These are phyloP conservation scores for Aphanoascus verrucosus DNA, from an alignment of 2,329 filamentous ascomycete species.

Conservation along the genomic window DNA sequence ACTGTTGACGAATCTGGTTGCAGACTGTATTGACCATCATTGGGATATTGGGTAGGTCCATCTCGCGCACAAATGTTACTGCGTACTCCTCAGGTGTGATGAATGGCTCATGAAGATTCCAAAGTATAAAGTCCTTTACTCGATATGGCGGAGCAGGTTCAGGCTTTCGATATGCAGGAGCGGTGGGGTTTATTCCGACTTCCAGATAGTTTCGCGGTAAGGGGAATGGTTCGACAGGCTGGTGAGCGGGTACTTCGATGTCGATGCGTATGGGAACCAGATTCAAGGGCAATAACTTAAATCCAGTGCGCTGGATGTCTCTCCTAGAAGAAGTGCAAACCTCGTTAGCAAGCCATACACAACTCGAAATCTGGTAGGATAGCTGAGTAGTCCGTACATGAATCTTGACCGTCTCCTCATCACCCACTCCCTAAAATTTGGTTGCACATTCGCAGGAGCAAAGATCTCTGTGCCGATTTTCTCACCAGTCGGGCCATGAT, in stretches of 20 bases:
- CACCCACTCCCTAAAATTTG: conserved; percentile 95
- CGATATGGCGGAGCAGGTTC: conserved; percentile 76
- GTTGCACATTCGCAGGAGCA: conserved; percentile 71
- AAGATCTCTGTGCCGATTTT: conserved; percentile 74
- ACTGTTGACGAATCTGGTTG: conserved; percentile 84
- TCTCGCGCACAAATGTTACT: conserved; percentile 76
- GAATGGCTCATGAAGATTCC: conserved; percentile 92
- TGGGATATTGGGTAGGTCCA: conserved; percentile 72
- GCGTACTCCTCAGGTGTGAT: conserved; percentile 95
- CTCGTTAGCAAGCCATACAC: neutral
- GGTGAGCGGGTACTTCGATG: conserved; percentile 70
- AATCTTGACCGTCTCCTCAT: conserved; percentile 46
- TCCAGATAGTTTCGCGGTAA: conserved; percentile 35
- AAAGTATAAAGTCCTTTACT: conserved; percentile 88
- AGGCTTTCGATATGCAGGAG: conserved; percentile 67
- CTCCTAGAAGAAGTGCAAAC: neutral
- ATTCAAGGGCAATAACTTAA: conserved; percentile 58
- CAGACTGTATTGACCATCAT: conserved; percentile 69
- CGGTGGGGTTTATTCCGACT: conserved; percentile 48
- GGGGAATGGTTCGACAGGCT: conserved; percentile 39
- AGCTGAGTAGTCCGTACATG: conserved; percentile 27
- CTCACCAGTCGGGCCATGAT: conserved; percentile 56
- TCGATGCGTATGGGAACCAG: conserved; percentile 95
- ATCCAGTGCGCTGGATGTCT: conserved; percentile 1
- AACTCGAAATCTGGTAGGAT: neutral